phyloP scores from a whole-genome alignment of 1,284 basidiomycete species.

The Fomitopsis palustris region DNA sequence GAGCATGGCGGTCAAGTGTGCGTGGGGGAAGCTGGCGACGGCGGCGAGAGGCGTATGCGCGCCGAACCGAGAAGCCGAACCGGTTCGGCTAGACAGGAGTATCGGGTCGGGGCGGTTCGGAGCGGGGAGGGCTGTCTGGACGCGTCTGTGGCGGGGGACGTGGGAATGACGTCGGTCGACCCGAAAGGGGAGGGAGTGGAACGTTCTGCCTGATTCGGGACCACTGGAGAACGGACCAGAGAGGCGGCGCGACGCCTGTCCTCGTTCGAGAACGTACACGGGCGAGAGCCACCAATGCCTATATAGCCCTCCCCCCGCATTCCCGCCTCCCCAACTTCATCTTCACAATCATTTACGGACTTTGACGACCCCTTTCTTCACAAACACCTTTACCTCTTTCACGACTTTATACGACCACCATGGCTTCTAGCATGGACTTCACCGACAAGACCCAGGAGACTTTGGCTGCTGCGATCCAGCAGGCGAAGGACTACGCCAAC shows the following conservation, averaged over 20 bases:
- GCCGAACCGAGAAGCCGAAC: background rate
- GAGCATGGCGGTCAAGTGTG: conserved; percentile 30
- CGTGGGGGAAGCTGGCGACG: conserved; percentile 12
- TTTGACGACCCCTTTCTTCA: conserved; percentile 17
- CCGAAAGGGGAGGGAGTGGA: background rate
- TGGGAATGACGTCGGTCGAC: background rate
- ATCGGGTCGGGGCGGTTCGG: background rate
- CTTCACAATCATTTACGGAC: conserved; percentile 6
- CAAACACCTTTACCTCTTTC: conserved; percentile 3
- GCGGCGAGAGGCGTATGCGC: conserved; percentile 7
- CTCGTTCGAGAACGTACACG: conserved; percentile 2
- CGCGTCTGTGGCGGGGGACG: background rate
- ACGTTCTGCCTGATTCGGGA: conserved; percentile 8
- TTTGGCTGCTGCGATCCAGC: conserved; percentile 66
- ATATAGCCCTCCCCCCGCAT: conserved; percentile 20
- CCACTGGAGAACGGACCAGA: conserved; percentile 8
- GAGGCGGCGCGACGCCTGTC: background rate
- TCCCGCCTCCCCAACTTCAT: conserved; percentile 20
- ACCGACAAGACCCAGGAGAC: conserved; percentile 77
- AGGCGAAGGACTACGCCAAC: conserved; percentile 81
- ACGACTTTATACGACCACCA: conserved; percentile 25
- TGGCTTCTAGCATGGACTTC: conserved; percentile 67
- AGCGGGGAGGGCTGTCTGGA: background rate
- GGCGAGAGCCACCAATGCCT: background rate
- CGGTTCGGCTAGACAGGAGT: background rate